These are phyloP conservation scores for Fusarium gaditjirri DNA, from an alignment of 2,329 filamentous ascomycete species.

Conservation along the genomic window DNA sequence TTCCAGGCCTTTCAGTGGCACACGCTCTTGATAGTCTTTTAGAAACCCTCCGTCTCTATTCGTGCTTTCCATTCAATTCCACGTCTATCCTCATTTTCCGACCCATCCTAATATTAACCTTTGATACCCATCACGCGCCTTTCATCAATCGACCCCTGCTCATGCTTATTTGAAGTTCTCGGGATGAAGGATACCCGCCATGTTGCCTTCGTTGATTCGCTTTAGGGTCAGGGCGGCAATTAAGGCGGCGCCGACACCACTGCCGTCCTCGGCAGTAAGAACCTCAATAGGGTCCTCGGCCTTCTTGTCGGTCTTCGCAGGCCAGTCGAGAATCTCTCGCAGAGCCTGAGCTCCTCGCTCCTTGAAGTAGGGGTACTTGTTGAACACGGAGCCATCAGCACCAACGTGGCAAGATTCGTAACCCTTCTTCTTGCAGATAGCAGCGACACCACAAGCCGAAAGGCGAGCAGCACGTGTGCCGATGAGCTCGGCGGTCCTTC, in stretches of 20 bases:
- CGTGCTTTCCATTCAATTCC: slow-evolving; percentile 28
- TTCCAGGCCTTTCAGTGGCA: slow-evolving; percentile 11
- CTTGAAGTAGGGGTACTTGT: slow-evolving; percentile 99
- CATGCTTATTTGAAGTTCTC: slow-evolving; percentile 64
- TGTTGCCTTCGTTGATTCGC: slow-evolving; percentile 70
- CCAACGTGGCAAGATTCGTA: slow-evolving; percentile 91
- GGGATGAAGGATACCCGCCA: slow-evolving; percentile 72
- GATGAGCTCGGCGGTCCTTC: slow-evolving; percentile 90
- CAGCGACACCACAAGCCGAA: slow-evolving; percentile 93
- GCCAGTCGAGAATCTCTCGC: slow-evolving; percentile 96
- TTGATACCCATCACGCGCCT: slow-evolving; percentile 27
- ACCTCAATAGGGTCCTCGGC: slow-evolving; percentile 90
- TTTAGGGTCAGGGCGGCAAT: slow-evolving; percentile 82
- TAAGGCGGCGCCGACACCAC: slow-evolving; percentile 94
- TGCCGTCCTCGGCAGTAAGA: slow-evolving; percentile 91
- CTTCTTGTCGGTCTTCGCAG: slow-evolving; percentile 71
- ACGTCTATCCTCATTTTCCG: slow-evolving; percentile 39
- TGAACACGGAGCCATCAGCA: slow-evolving; percentile 97
- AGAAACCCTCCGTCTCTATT: slow-evolving; percentile 25
- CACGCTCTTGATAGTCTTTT: slow-evolving; percentile 24
- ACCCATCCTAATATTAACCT: slow-evolving; percentile 19
- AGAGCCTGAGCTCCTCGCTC: slow-evolving; percentile 87
- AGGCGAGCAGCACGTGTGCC: slow-evolving; percentile 93
- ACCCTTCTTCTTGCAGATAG: slow-evolving; percentile 96
- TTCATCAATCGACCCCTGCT: slow-evolving; percentile 1